Percentiles rank a stretch among this genome's conserved stretches.
phyloP scores from a whole-genome alignment of 2,329 filamentous ascomycete genomes.

The Aspergillus pseudoglaucus region DNA sequence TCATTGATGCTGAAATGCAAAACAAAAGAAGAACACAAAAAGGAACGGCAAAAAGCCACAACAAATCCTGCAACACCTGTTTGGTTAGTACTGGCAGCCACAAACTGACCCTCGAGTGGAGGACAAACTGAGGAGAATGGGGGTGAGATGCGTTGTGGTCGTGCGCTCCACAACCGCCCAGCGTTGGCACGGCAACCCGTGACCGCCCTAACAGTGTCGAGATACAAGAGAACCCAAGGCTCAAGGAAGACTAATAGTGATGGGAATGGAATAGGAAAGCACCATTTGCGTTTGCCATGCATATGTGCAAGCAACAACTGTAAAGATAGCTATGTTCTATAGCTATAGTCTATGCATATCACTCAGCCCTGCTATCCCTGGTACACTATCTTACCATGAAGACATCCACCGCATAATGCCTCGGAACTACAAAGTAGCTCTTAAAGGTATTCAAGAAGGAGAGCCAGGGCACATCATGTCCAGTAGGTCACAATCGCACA shows the following conservation, averaged over 20 bases:
- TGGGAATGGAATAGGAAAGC: background rate
- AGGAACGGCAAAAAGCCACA: background rate
- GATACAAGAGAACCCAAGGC: background rate
- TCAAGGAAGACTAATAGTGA: background rate
- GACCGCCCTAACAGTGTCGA: background rate
- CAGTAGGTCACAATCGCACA: too few species aligned
- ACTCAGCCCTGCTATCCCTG: background rate
- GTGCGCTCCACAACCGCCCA: conserved; percentile 10
- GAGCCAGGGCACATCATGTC: too few species aligned
- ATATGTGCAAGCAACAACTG: background rate
- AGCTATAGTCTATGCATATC: background rate
- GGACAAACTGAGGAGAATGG: background rate
- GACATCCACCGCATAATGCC: background rate
- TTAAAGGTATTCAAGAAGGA: too few species aligned
- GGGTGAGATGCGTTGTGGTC: conserved; percentile 7
- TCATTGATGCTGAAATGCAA: background rate
- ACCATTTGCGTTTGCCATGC: background rate
- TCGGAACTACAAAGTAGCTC: background rate
- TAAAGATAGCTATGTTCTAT: background rate
- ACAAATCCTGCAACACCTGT: background rate
- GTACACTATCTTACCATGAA: background rate
- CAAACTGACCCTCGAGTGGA: background rate
- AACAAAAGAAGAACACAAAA: background rate
- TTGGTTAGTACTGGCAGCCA: background rate
- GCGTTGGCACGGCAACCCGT: conserved; percentile 21